Conservation (phyloP, 352 stramenopile genomes). For the Elongisporangium senticosum region DNA sequence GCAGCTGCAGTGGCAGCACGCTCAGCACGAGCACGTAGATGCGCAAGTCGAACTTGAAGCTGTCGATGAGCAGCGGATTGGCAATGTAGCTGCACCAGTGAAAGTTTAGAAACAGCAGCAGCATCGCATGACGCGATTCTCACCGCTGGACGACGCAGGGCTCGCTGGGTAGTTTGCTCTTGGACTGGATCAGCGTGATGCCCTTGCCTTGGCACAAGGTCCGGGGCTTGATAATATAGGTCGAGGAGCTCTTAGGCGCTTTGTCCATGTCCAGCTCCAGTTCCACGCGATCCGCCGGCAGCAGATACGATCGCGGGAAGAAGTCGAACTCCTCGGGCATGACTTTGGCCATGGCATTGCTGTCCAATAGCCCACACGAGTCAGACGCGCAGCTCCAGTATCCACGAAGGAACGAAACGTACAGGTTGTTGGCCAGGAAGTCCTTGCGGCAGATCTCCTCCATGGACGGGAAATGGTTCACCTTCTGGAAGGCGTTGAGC, state of each 20-base stretch:
- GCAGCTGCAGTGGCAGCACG: constrained; percentile 66
- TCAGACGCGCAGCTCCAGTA: not conserved
- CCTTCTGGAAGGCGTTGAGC: constrained; percentile 40
- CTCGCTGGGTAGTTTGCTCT: constrained; percentile 25
- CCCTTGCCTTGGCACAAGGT: constrained; percentile 39
- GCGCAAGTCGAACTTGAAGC: constrained; percentile 92
- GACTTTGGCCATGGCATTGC: constrained; percentile 36
- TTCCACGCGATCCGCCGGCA: constrained; percentile 29
- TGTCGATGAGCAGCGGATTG: constrained; percentile 89
- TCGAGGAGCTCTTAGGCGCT: constrained; percentile 26
- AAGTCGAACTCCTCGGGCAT: constrained; percentile 30
- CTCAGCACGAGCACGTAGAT: constrained; percentile 76
- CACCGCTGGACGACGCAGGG: constrained; percentile 38
- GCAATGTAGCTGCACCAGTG: constrained; percentile 76
- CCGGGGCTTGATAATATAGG: constrained; percentile 38
- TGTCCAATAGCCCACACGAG: constrained; percentile 4
- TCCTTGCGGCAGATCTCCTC: constrained; percentile 53
- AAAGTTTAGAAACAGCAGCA: not conserved
- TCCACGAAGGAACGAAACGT: constrained; percentile 1
- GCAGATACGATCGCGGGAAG: constrained; percentile 33
- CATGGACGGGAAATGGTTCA: constrained; percentile 54
- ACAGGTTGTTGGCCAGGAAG: constrained; percentile 49
- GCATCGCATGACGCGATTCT: no score
- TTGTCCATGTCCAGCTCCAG: constrained; percentile 26
- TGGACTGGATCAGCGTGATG: constrained; percentile 34